Base-by-base conservation (phyloP, 2,329 filamentous ascomycete species). In the Lachnellula hyalina region DNA sequence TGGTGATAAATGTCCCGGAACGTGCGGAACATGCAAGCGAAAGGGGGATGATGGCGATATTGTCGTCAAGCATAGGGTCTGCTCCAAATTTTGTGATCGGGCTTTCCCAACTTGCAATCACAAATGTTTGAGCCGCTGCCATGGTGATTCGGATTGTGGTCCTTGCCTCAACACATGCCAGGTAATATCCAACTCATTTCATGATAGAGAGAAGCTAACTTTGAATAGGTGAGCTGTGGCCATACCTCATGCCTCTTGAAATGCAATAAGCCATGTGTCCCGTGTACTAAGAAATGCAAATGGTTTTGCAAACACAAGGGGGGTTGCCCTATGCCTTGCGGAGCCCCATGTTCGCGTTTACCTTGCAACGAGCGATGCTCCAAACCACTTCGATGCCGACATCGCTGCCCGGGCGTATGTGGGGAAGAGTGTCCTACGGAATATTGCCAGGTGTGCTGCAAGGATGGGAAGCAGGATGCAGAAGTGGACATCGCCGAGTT, bases 401-500 rank as follows among this genome's bases (percentile, higher is more conserved):
- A 64, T 38, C 59, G 38, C 19, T 64, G 61, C 36, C 62, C 62
- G 4, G 45, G 55, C 5, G 14, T 61, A 3, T 64, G 61, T 23
- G 57, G 62, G 4, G 62, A 63, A 35, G 28, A 14, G 4, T 64
- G 62, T 19, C 59, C 61, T 7, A 21, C 40, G n/a, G 38, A 45
- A 4, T 49, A 42, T 49, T 54, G 52, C n/a, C 52, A 54, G 28
- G 28, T 49, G 23, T 88, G 84, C 58, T 75, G 70, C 1, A 62
- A 61, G 0, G 67, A 69, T 2, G 70, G 75, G 0, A 44, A 17
- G 41, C n/a, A 25, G 11, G 67, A 77, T 44, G 66, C 71, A 1
- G 68, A 67, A 2, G 83, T 86, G 0, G 85, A 89, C 59, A 74
- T 80, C 25, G 71, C 86, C 17, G 70, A 76, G 62, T 70, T 78